Evolutionary conservation across 352 stramenopile genomes (phyloP).

Genomic region (Pythium dissimile): DNA sequence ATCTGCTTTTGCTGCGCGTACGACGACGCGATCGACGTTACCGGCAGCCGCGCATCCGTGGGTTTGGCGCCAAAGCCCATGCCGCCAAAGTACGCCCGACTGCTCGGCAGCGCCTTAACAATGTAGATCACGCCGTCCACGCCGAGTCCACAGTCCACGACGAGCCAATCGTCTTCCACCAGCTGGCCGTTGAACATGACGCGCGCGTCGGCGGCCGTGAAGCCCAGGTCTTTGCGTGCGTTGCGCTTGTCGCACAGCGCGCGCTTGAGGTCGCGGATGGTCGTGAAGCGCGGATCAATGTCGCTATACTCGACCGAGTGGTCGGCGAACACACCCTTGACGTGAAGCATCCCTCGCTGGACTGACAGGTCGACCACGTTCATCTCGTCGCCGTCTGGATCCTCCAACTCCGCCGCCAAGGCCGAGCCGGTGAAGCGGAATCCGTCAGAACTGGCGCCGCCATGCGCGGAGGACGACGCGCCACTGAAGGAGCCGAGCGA

Average conservation of each 20-base stretch:
- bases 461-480: neutral
- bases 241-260: constrained; percentile 59
- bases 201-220: constrained; percentile 40
- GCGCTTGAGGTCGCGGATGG: constrained; percentile 64
- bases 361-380: constrained; percentile 20
- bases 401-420: neutral
- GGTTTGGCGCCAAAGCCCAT: constrained; percentile 11
- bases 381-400: neutral
- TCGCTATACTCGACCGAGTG: constrained; percentile 81
- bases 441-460: neutral
- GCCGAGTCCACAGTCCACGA: constrained; percentile 75
- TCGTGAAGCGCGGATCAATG: constrained; percentile 66
- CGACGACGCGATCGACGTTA: constrained; percentile 68
- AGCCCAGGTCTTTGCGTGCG: constrained; percentile 35
- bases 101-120: constrained; percentile 30
- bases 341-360: constrained; percentile 53
- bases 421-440: constrained; percentile 1
- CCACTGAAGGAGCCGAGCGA: constrained; percentile 44
- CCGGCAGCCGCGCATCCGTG: constrained; percentile 48
- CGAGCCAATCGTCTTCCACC: constrained; percentile 75
- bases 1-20: constrained; percentile 36
- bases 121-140: constrained; percentile 74
- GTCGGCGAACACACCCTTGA: constrained; percentile 81
- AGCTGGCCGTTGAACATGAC: constrained; percentile 77
- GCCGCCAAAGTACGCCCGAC: constrained; percentile 3